phyloP scores from a whole-genome alignment of 495 filamentous ascomycete genomes.

The Poronia punctata region DNA sequence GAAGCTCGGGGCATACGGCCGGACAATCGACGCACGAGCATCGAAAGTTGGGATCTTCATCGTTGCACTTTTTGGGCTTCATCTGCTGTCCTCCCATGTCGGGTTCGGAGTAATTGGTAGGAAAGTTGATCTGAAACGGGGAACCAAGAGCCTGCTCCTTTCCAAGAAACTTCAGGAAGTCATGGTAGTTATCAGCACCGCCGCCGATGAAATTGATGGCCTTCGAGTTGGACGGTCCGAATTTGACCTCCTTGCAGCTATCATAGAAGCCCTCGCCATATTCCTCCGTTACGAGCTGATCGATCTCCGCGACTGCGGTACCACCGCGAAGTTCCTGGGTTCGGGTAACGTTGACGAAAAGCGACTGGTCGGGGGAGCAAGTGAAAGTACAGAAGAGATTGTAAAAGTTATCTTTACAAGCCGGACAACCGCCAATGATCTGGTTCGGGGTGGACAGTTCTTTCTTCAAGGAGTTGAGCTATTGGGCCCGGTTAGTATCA shows the following conservation, averaged over 20 bases:
- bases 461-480: slow-evolving; percentile 69
- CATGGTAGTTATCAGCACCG: slow-evolving; percentile 80
- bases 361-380: slow-evolving; percentile 91
- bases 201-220: slow-evolving; percentile 95
- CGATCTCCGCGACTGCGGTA: slow-evolving; percentile 72
- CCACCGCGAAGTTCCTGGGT: slow-evolving; percentile 61
- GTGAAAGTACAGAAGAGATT: slow-evolving; percentile 97
- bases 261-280: slow-evolving; percentile 89
- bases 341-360: slow-evolving; percentile 89
- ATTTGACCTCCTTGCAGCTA: slow-evolving; percentile 98
- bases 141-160: slow-evolving; percentile 82
- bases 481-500: slow-evolving; percentile 18
- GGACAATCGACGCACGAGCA: slow-evolving; percentile 94
- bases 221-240: slow-evolving; percentile 82
- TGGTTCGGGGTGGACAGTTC: slow-evolving; percentile 82
- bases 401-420: slow-evolving; percentile 95
- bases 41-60: slow-evolving; percentile 71
- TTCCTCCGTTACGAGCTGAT: slow-evolving; percentile 79
- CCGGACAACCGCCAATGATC: slow-evolving; percentile 87
- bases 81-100: slow-evolving; percentile 60
- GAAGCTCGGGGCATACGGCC: slow-evolving; percentile 72
- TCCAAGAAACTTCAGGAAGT: slow-evolving; percentile 86
- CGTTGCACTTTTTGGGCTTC: slow-evolving; percentile 77
- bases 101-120: slow-evolving; percentile 52
- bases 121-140: slow-evolving; percentile 96